Conservation (phyloP, 148 eudicot genomes). For the Drosera capensis region DNA sequence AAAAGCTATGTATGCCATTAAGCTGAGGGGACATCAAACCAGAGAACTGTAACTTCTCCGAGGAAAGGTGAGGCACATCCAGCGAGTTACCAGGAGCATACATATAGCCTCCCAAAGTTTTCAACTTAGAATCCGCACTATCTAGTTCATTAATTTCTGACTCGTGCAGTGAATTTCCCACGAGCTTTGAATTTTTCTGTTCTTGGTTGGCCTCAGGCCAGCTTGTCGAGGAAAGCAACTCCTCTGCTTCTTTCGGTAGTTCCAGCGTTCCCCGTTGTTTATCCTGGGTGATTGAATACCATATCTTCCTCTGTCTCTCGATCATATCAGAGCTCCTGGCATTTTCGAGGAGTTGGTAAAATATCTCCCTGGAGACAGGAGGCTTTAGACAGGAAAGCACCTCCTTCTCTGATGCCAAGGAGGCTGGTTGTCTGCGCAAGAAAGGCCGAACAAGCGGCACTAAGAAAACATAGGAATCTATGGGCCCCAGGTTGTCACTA, state of each 20-base stretch:
- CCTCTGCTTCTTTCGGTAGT: conserved; percentile 29
- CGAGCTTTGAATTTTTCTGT: conserved; percentile 15
- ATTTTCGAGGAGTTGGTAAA: conserved; percentile 60
- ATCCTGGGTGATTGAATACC: conserved; percentile 74
- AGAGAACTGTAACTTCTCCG: conserved; percentile 73
- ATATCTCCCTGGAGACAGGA: conserved; percentile 70
- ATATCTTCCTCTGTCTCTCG: conserved; percentile 96
- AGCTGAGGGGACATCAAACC: conserved; percentile 78
- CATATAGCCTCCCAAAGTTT: conserved; percentile 34
- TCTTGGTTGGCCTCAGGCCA: conserved; percentile 47
- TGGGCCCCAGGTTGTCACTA: conserved; percentile 82
- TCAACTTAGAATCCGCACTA: conserved; percentile 31
- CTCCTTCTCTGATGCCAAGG: conserved; percentile 64
- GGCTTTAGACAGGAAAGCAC: conserved; percentile 75
- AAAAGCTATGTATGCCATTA: conserved; percentile 48
- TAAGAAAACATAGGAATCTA: conserved; percentile 84
- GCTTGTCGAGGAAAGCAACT: conserved; percentile 44
- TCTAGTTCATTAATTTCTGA: conserved; percentile 22
- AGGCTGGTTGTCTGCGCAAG: conserved; percentile 75
- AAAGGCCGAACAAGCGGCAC: conserved; percentile 79
- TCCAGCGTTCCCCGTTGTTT: conserved; percentile 41
- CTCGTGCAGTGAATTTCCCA: conserved; percentile 14
- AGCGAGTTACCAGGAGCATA: conserved; percentile 32
- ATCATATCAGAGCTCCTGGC: conserved; percentile 85
- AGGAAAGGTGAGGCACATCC: conserved; percentile 37